phyloP scores from a whole-genome alignment of 176 grass and related monocot genomes.

The Secale cereale region DNA sequence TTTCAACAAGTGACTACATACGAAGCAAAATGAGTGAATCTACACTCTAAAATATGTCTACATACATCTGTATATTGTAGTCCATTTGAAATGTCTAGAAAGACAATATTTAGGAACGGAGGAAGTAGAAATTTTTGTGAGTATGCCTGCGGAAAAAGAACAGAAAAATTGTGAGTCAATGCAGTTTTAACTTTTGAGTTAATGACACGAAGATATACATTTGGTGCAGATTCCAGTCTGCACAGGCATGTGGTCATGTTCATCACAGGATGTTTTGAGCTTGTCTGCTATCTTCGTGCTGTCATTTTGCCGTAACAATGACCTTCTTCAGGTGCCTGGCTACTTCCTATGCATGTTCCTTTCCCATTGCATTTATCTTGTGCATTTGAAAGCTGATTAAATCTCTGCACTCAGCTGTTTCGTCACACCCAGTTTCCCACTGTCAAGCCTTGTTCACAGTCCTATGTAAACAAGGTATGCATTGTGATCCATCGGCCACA shows the following conservation, averaged over 20 bases:
- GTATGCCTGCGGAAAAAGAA: too few relatives aligned
- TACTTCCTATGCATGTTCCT: neutral
- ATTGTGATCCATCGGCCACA: too few relatives aligned
- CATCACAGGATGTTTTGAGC: neutral
- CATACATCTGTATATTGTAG: too few relatives aligned
- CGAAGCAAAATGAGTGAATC: too few relatives aligned
- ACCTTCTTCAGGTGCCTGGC: neutral
- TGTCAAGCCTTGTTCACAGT: neutral
- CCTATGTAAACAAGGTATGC: neutral
- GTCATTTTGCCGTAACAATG: neutral
- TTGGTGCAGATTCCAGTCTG: neutral
- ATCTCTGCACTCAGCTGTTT: neutral
- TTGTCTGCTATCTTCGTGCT: constrained; percentile 1
- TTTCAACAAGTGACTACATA: too few relatives aligned
- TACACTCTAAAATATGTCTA: too few relatives aligned
- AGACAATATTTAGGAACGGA: too few relatives aligned
- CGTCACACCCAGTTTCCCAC: neutral
- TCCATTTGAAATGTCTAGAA: too few relatives aligned
- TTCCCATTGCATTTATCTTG: neutral
- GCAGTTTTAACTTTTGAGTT: neutral
- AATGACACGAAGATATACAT: neutral
- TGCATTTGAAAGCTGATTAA: neutral
- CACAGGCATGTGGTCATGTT: neutral
- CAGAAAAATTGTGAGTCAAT: too few relatives aligned
- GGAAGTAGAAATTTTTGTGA: too few relatives aligned